Percentiles rank a stretch among this genome's conserved stretches.
Evolutionary conservation across 192 early-diverging fungal species (phyloP).

Genomic region (Haplosporangium gracile): DNA sequence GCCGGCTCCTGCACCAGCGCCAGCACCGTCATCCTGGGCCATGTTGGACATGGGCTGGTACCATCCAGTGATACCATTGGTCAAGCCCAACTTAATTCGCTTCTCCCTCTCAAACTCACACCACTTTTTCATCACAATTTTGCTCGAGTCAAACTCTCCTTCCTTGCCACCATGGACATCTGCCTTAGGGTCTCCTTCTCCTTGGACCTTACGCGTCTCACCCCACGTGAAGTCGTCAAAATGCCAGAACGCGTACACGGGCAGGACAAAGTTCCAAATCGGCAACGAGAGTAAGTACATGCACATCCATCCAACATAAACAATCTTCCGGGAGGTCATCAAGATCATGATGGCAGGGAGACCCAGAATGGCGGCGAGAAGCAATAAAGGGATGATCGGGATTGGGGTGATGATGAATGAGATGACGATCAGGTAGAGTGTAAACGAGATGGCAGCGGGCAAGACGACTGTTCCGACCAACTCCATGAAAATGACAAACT

Average conservation of each 20-base stretch:
- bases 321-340: slow-evolving; percentile 84
- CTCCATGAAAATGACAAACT: slow-evolving; percentile 97
- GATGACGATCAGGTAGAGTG: slow-evolving; percentile 83
- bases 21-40: slow-evolving; percentile 8
- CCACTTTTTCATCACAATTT: slow-evolving; percentile 86
- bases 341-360: slow-evolving; percentile 83
- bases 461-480: slow-evolving; percentile 92
- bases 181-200: slow-evolving; percentile 67
- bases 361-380: slow-evolving; percentile 79
- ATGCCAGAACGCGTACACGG: slow-evolving; percentile 86
- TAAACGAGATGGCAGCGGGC: slow-evolving; percentile 92
- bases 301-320: slow-evolving; percentile 89
- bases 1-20: slow-evolving; percentile 8
- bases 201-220: slow-evolving; percentile 78
- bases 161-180: slow-evolving; percentile 73
- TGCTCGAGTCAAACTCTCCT: slow-evolving; percentile 81
- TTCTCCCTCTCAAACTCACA: slow-evolving; percentile 79
- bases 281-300: slow-evolving; percentile 80
- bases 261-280: slow-evolving; percentile 87
- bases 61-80: slow-evolving; percentile 53
- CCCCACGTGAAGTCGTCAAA: slow-evolving; percentile 94
- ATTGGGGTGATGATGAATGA: slow-evolving; percentile 66
- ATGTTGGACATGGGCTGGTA: slow-evolving; percentile 38
- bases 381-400: slow-evolving; percentile 72
- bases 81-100: slow-evolving; percentile 52